Percentiles rank a stretch among this genome's conserved stretches.
phyloP scores from a whole-genome alignment of 345 rosid genomes.

The Camelina sativa region DNA sequence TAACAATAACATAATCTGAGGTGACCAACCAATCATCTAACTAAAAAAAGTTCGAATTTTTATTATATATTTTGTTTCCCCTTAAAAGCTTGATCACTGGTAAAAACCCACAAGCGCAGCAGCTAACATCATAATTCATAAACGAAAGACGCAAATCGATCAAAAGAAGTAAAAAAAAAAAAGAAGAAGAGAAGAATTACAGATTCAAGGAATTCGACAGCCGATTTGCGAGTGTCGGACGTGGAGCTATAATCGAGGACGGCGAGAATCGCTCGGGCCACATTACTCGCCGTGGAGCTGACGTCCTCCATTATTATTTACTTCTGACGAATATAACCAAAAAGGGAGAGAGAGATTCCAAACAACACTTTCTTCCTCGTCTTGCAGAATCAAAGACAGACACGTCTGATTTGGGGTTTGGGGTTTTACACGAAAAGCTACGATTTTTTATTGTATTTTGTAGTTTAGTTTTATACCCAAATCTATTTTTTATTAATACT shows the following conservation, averaged over 20 bases:
- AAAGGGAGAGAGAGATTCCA: background rate
- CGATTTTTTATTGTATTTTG: background rate
- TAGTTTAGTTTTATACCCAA: background rate
- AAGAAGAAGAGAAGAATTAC: slow-evolving; percentile 40
- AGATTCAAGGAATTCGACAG: slow-evolving; percentile 68
- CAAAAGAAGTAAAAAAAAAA: background rate
- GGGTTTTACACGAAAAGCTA: slow-evolving; percentile 7
- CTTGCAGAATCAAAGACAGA: slow-evolving; percentile 15
- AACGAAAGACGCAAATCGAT: background rate
- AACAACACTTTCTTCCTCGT: background rate
- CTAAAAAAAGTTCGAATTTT: background rate
- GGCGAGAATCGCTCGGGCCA: slow-evolving; percentile 76
- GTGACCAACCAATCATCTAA: background rate
- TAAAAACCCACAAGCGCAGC: background rate
- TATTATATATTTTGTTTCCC: background rate
- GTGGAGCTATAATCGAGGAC: slow-evolving; percentile 78
- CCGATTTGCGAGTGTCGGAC: slow-evolving; percentile 77
- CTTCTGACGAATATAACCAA: background rate
- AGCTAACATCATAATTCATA: background rate
- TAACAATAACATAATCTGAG: too few relatives aligned
- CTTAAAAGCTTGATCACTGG: background rate
- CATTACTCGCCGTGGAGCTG: slow-evolving; percentile 57
- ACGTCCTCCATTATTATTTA: slow-evolving; percentile 51
- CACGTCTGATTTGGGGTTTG: background rate
- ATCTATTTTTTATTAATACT: background rate